These are phyloP conservation scores for Spatholobus suberectus DNA, from an alignment of 306 rosid species.

Conservation along the genomic window DNA sequence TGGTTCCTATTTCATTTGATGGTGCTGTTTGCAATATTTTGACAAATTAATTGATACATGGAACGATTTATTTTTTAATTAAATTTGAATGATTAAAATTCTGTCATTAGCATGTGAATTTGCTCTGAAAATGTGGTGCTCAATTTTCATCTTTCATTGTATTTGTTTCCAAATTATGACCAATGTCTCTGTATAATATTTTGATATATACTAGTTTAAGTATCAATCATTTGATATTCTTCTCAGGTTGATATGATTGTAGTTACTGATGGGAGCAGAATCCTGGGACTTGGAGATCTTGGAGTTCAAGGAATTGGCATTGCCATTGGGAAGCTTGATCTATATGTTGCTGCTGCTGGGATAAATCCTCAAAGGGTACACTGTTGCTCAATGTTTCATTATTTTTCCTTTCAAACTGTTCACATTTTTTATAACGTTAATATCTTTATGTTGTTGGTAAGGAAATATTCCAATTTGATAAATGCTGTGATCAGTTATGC, in stretches of 20 bases:
- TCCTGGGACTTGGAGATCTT: constrained; percentile 98
- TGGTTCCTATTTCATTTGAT: background rate
- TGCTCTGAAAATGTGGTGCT: background rate
- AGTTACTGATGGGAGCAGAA: constrained; percentile 98
- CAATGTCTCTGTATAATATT: background rate
- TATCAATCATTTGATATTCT: constrained; percentile 32
- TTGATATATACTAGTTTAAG: background rate
- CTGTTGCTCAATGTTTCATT: constrained; percentile 22
- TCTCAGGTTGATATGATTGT: constrained; percentile 99
- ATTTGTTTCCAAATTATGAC: constrained; percentile 12
- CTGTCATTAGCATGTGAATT: background rate
- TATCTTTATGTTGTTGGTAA: constrained; percentile 9
- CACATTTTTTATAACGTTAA: background rate
- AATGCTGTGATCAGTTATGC: constrained; percentile 32
- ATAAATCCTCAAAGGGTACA: constrained; percentile 98
- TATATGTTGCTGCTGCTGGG: constrained; percentile 99
- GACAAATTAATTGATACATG: background rate
- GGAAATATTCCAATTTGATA: constrained; percentile 12
- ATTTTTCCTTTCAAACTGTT: constrained; percentile 34
- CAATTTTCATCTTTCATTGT: constrained; percentile 4
- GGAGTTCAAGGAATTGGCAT: constrained; percentile 99
- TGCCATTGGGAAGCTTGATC: constrained; percentile 91
- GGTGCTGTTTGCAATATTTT: background rate
- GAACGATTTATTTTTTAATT: background rate
- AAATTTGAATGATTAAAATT: background rate